A percentile compares a stretch with the other conserved stretches of the same genome.
Evolutionary conservation across 257 asterid species (phyloP).

Genomic region (Rehmannia glutinosa): DNA sequence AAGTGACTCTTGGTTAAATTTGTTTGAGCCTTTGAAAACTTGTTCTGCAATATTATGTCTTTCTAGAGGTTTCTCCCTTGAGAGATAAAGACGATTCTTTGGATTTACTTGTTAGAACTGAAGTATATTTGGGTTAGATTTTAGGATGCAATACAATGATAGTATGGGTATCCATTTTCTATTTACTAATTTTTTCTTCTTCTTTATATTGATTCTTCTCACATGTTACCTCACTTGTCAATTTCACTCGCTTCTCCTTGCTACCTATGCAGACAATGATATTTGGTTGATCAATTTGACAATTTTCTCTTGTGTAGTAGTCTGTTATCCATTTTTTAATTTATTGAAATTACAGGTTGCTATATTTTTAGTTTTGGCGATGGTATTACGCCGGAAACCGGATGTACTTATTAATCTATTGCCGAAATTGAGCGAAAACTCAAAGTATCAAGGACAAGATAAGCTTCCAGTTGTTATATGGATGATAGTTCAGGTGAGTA

Average conservation of each 20-base stretch:
- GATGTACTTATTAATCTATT: slow-evolving; percentile 53
- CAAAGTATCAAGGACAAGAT: slow-evolving; percentile 85
- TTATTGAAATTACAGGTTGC: slow-evolving; percentile 59
- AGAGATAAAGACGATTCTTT: neutral
- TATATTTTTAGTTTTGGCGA: slow-evolving; percentile 64
- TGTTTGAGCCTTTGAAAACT: too few relatives aligned
- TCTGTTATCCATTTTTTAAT: neutral
- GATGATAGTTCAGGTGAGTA: slow-evolving; percentile 74
- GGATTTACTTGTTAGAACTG: neutral
- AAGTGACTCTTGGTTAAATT: too few relatives aligned
- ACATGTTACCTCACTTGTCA: neutral
- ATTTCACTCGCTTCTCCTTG: neutral
- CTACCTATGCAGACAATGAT: neutral
- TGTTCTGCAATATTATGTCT: neutral
- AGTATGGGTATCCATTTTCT: neutral
- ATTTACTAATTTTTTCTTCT: neutral
- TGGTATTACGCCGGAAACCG: slow-evolving; percentile 80
- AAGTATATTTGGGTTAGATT: neutral
- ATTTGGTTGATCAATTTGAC: neutral
- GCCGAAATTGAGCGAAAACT: slow-evolving; percentile 52
- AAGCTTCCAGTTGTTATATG: slow-evolving; percentile 65
- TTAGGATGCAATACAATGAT: neutral
- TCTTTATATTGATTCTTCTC: neutral
- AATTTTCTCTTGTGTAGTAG: neutral
- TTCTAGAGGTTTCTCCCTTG: neutral